phyloP scores from a whole-genome alignment of 2,329 filamentous ascomycete genomes.

The Ophiostoma pallidulum region DNA sequence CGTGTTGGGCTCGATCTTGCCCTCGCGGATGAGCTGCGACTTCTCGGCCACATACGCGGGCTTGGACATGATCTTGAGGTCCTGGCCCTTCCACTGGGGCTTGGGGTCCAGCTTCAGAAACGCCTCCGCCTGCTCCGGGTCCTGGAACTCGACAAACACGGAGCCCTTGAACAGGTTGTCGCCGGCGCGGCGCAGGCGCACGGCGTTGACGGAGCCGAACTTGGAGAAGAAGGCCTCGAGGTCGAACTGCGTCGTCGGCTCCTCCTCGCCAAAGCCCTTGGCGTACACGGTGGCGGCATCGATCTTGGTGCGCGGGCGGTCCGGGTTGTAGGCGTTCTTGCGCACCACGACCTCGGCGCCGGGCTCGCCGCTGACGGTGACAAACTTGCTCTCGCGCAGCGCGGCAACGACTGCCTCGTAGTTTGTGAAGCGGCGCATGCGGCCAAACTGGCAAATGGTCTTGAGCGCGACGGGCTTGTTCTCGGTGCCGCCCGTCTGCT shows the following conservation, averaged over 20 bases:
- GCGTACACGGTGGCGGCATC: constrained; percentile 75
- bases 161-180: constrained; percentile 84
- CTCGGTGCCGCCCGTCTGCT: constrained; percentile 62
- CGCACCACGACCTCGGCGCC: constrained; percentile 65
- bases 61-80: constrained; percentile 80
- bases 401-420: constrained; percentile 76
- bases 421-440: constrained; percentile 91
- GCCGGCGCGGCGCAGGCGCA: constrained; percentile 73
- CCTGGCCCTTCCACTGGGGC: constrained; percentile 74
- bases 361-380: constrained; percentile 66
- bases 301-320: constrained; percentile 50
- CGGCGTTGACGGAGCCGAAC: constrained; percentile 63
- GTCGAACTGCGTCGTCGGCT: constrained; percentile 79
- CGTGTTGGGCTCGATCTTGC: constrained; percentile 53
- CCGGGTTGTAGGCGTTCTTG: constrained; percentile 59
- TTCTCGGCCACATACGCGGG: constrained; percentile 76
- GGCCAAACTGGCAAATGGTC: constrained; percentile 77
- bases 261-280: constrained; percentile 87
- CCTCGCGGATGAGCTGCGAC: constrained; percentile 59
- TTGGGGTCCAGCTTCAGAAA: constrained; percentile 74
- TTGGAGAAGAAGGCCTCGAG: constrained; percentile 85
- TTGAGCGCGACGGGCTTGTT: constrained; percentile 76
- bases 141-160: constrained; percentile 86
- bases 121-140: constrained; percentile 65
- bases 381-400: constrained; percentile 63